phyloP scores from a whole-genome alignment of 108 stramenopile genomes.

The Cyclostephanos invisitatus region DNA sequence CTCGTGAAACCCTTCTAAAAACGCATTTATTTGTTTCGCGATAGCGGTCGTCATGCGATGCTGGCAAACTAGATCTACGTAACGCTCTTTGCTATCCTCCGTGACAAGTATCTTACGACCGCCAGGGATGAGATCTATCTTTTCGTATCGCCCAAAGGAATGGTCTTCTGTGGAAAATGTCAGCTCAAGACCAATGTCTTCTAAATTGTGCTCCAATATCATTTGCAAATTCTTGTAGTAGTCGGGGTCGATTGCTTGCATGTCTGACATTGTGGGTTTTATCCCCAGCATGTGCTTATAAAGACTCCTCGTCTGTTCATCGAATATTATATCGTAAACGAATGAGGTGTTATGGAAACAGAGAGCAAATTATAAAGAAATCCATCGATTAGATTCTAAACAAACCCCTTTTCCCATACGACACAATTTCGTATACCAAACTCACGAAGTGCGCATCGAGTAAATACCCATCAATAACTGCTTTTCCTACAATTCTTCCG shows the following conservation, averaged over 20 bases:
- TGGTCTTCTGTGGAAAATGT: conserved; percentile 90
- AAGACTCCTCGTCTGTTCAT: conserved; percentile 94
- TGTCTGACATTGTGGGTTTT: conserved; percentile 90
- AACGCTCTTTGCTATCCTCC: conserved; percentile 91
- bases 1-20: conserved; percentile 95
- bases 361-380: too few relatives aligned
- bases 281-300: conserved; percentile 98
- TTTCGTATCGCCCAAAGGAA: conserved; percentile 79
- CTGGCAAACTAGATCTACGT: conserved; percentile 93
- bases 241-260: conserved; percentile 98
- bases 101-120: conserved; percentile 93
- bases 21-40: conserved; percentile 92
- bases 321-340: too few relatives aligned
- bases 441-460: conserved; percentile 98
- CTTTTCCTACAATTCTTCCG: conserved; percentile 97
- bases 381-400: too few relatives aligned
- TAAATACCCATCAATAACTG: conserved; percentile 96
- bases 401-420: too few relatives aligned
- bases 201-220: conserved; percentile 90
- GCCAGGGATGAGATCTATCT: conserved; percentile 90
- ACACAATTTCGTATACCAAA: too few relatives aligned
- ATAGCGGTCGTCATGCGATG: conserved; percentile 97
- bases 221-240: conserved; percentile 96
- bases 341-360: too few relatives aligned
- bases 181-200: conserved; percentile 92